These are phyloP conservation scores for Anisodus tanguticus DNA, from an alignment of 257 asterid species.

Conservation along the genomic window DNA sequence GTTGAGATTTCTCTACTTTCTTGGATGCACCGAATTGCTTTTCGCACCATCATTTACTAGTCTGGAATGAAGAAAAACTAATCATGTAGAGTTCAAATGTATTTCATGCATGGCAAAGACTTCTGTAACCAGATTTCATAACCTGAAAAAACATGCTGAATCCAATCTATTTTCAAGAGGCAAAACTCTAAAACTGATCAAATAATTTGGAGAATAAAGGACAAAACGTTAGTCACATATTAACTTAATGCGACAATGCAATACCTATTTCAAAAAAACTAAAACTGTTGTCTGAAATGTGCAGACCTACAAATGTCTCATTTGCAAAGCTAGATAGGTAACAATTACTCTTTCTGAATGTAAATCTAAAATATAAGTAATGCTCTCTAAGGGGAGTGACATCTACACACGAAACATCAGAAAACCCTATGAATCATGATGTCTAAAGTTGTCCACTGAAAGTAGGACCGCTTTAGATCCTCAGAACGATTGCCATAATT, in stretches of 20 bases:
- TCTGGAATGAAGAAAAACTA: slow-evolving; percentile 40
- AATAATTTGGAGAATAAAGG: background rate
- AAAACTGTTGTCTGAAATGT: no score
- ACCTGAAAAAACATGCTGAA: background rate
- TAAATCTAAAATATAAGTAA: no score
- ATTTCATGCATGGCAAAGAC: background rate
- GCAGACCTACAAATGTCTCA: no score
- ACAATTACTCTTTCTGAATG: no score
- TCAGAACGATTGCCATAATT: background rate
- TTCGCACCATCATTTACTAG: slow-evolving; percentile 47
- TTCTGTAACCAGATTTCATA: background rate
- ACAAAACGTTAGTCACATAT: background rate
- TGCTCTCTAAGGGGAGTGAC: no score
- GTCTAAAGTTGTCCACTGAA: no score
- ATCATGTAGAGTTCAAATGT: background rate
- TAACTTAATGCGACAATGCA: background rate
- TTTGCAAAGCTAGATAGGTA: no score
- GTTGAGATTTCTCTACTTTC: slow-evolving; percentile 39
- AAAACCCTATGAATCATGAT: no score
- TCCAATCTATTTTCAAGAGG: background rate
- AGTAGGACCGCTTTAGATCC: background rate
- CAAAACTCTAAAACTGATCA: background rate
- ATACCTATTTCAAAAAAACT: background rate
- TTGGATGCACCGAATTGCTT: slow-evolving; percentile 36
- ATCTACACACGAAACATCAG: background rate